Evolutionary conservation across 495 filamentous ascomycete species (phyloP), one percentile per base, ranked within the genome.

Genomic region (Cenococcum geophilum): DNA sequence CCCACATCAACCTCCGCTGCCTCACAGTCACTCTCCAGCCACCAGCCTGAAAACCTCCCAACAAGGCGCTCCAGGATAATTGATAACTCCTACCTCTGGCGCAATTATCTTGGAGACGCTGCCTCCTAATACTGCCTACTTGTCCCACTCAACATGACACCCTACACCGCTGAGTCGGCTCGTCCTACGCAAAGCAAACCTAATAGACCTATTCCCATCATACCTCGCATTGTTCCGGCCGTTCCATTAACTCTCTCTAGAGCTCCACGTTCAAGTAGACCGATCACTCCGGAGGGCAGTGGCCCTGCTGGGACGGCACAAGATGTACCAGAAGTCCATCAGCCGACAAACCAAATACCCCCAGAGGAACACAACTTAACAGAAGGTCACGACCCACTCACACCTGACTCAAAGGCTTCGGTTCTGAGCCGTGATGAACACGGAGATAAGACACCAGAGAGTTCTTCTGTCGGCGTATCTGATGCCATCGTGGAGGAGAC

Each of bases 61-160:
- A 57, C 60, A 23, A 50, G 61, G 68, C 68, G 58, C 68, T 71
- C 68, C 66, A 68, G 66, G 68, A 67, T 68, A 71, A 71, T 71
- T 71, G 63, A 37, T 61, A 22, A 18, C 42, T 34, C 34, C 20
- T 6, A 32, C 27, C 9, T 37, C 37, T 14, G n/a, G 52, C 55
- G 58, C 58, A 63, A 68, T 71, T 71, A 66, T 68, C 63, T 68
- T 71, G 68, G 68, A 71, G 68, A 55, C 61, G 61, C 61, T 65
- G 55, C 55, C 20, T 55, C 54, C 55, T 22, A 25, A 23, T n/a
- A 43, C 20, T 42, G 16, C 21, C 45, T 23, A 16, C 14, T 34
- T 42, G 27, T 16, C 40, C 25, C 27, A 5, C 45, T 16, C 51
- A 45, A 40, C 48, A 70, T 67, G 65, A 51, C 65, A 21, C 61